A percentile compares a stretch with the other conserved stretches of the same genome.
Evolutionary conservation across 768 basidiomycete genomes (phyloP).

Genomic region (Mrakia gelida): DNA sequence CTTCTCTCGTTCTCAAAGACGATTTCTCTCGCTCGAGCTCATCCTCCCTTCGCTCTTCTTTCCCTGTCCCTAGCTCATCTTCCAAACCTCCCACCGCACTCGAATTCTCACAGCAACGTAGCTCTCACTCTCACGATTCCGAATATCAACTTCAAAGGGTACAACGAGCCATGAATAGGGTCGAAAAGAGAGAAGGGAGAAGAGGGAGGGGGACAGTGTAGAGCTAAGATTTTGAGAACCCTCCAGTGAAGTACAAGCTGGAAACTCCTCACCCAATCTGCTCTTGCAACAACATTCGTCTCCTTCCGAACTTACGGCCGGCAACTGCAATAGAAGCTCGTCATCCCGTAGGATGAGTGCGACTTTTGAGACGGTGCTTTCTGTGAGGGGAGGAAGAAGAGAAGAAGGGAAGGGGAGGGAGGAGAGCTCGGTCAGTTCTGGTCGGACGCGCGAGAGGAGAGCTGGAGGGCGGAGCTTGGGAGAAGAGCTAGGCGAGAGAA

Average conservation of each 20-base stretch:
- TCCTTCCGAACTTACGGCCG: constrained; percentile 33
- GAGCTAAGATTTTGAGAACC: constrained; percentile 35
- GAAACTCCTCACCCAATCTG: constrained; percentile 33
- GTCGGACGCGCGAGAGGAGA: not conserved
- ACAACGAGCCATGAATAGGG: not conserved
- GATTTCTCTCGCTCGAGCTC: too few species aligned
- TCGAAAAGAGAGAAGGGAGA: not conserved
- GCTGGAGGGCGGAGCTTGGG: not conserved
- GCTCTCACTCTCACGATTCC: not conserved
- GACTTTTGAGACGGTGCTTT: constrained; percentile 33
- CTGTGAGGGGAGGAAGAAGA: not conserved
- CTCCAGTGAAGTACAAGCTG: constrained; percentile 17
- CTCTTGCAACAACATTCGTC: constrained; percentile 30
- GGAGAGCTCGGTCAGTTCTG: not conserved
- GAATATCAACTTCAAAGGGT: too few species aligned
- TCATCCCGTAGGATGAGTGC: constrained; percentile 25
- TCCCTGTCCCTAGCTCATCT: too few species aligned
- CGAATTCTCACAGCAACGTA: too few species aligned
- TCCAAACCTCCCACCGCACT: too few species aligned
- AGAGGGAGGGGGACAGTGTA: constrained; percentile 7
- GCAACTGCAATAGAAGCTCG: constrained; percentile 27
- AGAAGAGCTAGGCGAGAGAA: not conserved
- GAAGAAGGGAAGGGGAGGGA: not conserved
- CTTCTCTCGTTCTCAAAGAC: too few species aligned
- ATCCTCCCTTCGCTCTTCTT: too few species aligned